Evolutionary conservation across 2,329 filamentous ascomycete genomes (phyloP), one percentile per base, ranked within the genome.

Genomic region (Pseudogymnoascus sp.): DNA sequence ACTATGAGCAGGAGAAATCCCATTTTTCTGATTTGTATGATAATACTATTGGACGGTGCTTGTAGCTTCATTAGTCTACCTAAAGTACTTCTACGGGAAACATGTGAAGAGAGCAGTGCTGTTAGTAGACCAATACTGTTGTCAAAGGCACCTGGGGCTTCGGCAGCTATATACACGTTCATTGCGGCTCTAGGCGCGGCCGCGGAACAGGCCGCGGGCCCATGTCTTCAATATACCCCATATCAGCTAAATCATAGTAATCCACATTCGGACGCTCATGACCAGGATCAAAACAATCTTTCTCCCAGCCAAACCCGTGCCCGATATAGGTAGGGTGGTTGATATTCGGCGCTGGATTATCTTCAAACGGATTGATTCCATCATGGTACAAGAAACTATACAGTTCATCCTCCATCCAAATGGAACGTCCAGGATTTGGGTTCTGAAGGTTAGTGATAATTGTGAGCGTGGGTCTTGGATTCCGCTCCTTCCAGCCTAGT

Each of bases 311-410:
- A 31, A 46, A 56, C n/a, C 46, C 26, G n/a, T 6, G 7, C 4
- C 3, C 19, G 1, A 53, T 31, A 9, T 7, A 31, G n/a, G 4
- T 1, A 4, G 4, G 1, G 3, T 23, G 1, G n/a, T n/a, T n/a
- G n/a, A n/a, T n/a, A n/a, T 23, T 23, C 23, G 2, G 2, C 6
- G 3, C n/a, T 26, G n/a, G 9, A 9, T 35, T 10, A 19, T 50
- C 13, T 33, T 3, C 23, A 37, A 63, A 72, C 0, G 70, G 71
- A 61, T 69, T 71, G 23, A 62, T 60, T 26, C 69, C 70, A 7
- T 64, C 42, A 11, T 62, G 11, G 59, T 73, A 72, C 3, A 73
- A 53, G 61, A 71, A 71, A 10, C 67, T 29, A 2, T 53, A 53
- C 23, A 53, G 4, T 23, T 53, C 46, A 31, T 53, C 3, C 23